phyloP scores from a whole-genome alignment of 2,329 filamentous ascomycete genomes.

The Colletotrichum neosansevieriae region DNA sequence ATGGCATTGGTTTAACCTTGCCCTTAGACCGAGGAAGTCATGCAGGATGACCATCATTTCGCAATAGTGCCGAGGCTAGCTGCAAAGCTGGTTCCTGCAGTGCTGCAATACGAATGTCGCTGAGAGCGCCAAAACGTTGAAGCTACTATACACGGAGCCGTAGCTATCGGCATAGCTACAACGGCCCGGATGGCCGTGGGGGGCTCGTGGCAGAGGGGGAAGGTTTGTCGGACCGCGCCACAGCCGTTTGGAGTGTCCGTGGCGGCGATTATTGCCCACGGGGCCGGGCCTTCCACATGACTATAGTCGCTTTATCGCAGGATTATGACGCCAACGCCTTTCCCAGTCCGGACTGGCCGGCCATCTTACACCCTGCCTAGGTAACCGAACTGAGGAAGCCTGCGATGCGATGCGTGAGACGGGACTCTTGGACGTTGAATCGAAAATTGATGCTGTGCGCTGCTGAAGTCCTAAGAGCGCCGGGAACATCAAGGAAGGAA shows the following conservation, averaged over 20 bases:
- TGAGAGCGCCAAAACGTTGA: slow-evolving; percentile 21
- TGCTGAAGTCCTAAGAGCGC: not conserved
- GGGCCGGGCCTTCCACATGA: slow-evolving; percentile 31
- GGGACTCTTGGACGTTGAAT: not conserved
- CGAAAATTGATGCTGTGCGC: not conserved
- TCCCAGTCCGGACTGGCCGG: slow-evolving; percentile 1
- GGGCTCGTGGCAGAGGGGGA: not conserved
- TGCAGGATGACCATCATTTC: slow-evolving; percentile 11
- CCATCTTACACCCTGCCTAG: slow-evolving; percentile 26
- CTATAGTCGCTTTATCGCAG: slow-evolving; percentile 23
- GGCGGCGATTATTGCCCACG: slow-evolving; percentile 26
- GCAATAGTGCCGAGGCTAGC: slow-evolving; percentile 13
- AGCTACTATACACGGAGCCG: slow-evolving; percentile 7
- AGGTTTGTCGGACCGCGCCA: slow-evolving; percentile 30
- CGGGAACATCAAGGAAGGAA: not conserved
- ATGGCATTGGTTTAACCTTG: not conserved
- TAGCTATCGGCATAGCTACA: not conserved
- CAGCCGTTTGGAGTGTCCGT: slow-evolving; percentile 31
- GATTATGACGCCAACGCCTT: slow-evolving; percentile 35
- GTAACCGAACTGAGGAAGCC: not conserved
- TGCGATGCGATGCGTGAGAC: not conserved
- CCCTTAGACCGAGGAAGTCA: not conserved
- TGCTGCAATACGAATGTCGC: not conserved
- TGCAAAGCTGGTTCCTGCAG: not conserved
- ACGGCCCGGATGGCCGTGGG: slow-evolving; percentile 22